phyloP scores from a whole-genome alignment of 306 rosid species.

The Quercus gilva region DNA sequence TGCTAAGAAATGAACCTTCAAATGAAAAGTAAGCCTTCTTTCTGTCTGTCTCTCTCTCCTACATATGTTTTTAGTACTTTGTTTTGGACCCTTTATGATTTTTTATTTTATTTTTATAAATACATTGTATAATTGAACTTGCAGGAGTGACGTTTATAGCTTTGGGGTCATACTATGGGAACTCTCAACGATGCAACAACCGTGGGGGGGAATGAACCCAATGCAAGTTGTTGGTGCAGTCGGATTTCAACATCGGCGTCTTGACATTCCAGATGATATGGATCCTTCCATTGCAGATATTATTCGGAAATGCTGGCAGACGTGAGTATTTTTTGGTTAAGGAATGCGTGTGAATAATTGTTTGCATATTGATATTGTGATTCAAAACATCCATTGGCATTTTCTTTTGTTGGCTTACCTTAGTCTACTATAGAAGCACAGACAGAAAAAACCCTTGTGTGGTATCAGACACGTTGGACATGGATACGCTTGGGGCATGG shows the following conservation, averaged over 20 bases:
- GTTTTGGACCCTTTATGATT: constrained; percentile 1
- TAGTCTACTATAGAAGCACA: neutral
- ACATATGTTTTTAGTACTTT: constrained; percentile 17
- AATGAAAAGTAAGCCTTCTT: constrained; percentile 73
- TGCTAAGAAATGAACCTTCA: constrained; percentile 91
- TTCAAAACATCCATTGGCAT: neutral
- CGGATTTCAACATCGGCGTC: constrained; percentile 99
- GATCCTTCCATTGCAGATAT: constrained; percentile 82
- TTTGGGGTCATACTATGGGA: constrained; percentile 98
- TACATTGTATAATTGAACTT: constrained; percentile 14
- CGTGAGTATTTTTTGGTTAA: constrained; percentile 53
- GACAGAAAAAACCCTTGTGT: no score
- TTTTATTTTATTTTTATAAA: constrained; percentile 4
- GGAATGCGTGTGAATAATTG: neutral
- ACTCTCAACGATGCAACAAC: constrained; percentile 86
- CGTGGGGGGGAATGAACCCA: constrained; percentile 99
- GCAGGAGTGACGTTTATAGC: constrained; percentile 93
- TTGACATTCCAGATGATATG: constrained; percentile 81
- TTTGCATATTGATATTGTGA: neutral
- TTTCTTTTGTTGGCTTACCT: neutral
- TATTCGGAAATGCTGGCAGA: constrained; percentile 85
- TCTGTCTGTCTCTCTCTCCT: neutral
- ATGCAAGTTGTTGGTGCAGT: constrained; percentile 99
- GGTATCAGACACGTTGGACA: no score
- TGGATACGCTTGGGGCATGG: no score